phyloP scores from a whole-genome alignment of 177 flowering plant genomes.

The Vitis hybrid region DNA sequence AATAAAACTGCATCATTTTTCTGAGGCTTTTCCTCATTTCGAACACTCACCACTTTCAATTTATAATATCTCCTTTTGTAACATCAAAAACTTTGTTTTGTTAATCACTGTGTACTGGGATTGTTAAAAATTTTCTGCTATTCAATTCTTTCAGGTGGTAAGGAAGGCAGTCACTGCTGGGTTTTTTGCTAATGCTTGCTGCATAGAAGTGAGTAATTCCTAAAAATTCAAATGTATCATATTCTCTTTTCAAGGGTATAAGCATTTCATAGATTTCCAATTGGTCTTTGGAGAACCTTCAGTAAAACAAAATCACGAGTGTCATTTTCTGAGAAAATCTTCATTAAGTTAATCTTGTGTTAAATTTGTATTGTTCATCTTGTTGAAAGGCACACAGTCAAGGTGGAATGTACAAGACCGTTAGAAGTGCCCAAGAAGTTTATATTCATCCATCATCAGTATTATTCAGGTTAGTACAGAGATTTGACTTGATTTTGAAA shows the following conservation, averaged over 20 bases:
- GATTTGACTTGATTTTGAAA: background rate
- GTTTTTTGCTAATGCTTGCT: slow-evolving; percentile 95
- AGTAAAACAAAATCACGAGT: too few relatives aligned
- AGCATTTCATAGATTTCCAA: background rate
- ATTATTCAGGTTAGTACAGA: slow-evolving; percentile 71
- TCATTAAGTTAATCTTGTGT: background rate
- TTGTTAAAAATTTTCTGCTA: background rate
- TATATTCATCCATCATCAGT: slow-evolving; percentile 97
- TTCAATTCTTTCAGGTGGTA: slow-evolving; percentile 50
- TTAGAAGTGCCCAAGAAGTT: slow-evolving; percentile 85
- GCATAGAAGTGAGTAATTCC: slow-evolving; percentile 64
- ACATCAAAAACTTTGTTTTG: too few relatives aligned
- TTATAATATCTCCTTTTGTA: too few relatives aligned
- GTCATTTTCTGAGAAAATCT: background rate
- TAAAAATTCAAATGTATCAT: slow-evolving; percentile 1
- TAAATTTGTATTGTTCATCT: slow-evolving; percentile 10
- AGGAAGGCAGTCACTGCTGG: slow-evolving; percentile 92
- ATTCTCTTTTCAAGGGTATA: background rate
- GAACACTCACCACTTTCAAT: too few relatives aligned
- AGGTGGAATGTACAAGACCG: slow-evolving; percentile 83
- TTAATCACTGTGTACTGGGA: background rate
- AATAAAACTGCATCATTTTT: too few relatives aligned
- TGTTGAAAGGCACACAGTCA: slow-evolving; percentile 64
- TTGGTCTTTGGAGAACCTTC: background rate
- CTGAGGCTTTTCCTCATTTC: too few relatives aligned